Base-by-base conservation (phyloP, 1,284 basidiomycete species). In the Dichomitus squalens region DNA sequence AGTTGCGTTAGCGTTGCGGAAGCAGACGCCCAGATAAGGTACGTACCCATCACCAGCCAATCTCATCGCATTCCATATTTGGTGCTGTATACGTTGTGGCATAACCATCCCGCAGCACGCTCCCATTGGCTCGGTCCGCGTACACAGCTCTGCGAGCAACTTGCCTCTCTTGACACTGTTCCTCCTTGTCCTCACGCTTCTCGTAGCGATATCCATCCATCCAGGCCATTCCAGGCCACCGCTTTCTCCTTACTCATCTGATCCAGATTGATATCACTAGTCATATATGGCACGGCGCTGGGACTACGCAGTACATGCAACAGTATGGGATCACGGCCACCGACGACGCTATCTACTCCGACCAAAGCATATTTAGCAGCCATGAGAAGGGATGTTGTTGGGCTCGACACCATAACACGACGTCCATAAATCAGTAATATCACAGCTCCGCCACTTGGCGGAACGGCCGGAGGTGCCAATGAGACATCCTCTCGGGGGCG, bases 381-480 rank as follows among this genome's bases (percentile, higher is more conserved):
- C 34, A 34, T 48, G 36, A 34, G 35, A 44, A 46, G 48, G 40
- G 35, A 25, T 39, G 18, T 27, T 29, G 25, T 16, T 51, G 51
- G 52, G 48, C 39, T 53, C 58, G 52, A 56, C 53, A 60, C 58
- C 51, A 55, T 55, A 58, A 51, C 52, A 57, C 56, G 61, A 53
- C 53, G 51, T 58, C 58, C 61, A 63, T 63, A 63, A 57, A 47
- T 58, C 56, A 60, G 52, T 35, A 55, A 57, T 53, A 51, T 57
- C 58, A 47, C 58, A 35, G 46, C 61, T 40, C 49, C 58, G 58
- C 44, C n/a, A 31, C 31, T 54, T 52, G 35, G 54, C 58, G 58
- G 54, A 48, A 56, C 52, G 61, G 61, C 61, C 61, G 49, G 61
- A 39, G 56, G 52, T 49, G 58, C 61, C 38, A 46, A 50, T 27